These are phyloP conservation scores for Aspergillus aculeatus DNA, from an alignment of 2,329 filamentous ascomycete species.

Conservation along the genomic window DNA sequence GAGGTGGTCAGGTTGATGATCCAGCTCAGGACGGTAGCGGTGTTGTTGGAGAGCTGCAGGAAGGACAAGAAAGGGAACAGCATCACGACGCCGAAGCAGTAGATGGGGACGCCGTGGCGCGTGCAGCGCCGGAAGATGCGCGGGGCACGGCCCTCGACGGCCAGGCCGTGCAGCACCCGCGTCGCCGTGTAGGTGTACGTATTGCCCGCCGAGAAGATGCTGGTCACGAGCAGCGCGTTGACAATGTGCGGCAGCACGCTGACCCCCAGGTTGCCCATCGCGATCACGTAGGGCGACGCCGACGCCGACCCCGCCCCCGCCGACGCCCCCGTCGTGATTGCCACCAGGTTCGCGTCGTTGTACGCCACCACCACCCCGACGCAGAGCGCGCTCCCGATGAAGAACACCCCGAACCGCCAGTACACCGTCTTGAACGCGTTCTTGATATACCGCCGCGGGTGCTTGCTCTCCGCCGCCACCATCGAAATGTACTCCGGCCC, in stretches of 20 bases:
- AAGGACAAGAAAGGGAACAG: slow-evolving; percentile 67
- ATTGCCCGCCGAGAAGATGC: slow-evolving; percentile 66
- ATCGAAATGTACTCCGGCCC: slow-evolving; percentile 60
- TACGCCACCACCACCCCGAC: slow-evolving; percentile 70
- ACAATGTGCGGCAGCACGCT: slow-evolving; percentile 64
- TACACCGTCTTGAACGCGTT: slow-evolving; percentile 74
- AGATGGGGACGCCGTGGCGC: slow-evolving; percentile 63
- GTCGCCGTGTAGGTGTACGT: slow-evolving; percentile 65
- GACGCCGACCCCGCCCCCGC: slow-evolving; percentile 46
- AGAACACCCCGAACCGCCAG: slow-evolving; percentile 72
- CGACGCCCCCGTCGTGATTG: slow-evolving; percentile 26
- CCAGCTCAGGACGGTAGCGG: slow-evolving; percentile 58
- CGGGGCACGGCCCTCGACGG: slow-evolving; percentile 65
- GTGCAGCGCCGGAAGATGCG: slow-evolving; percentile 47
- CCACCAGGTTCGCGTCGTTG: slow-evolving; percentile 57
- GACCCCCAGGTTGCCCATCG: slow-evolving; percentile 65
- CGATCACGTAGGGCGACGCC: slow-evolving; percentile 64
- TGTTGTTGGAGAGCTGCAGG: slow-evolving; percentile 61
- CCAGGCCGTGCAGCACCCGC: slow-evolving; percentile 64
- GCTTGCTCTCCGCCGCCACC: slow-evolving; percentile 66
- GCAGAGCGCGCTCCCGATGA: slow-evolving; percentile 68
- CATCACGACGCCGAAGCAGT: slow-evolving; percentile 63
- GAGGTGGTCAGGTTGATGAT: slow-evolving; percentile 26
- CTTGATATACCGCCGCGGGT: slow-evolving; percentile 67
- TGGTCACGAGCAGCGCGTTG: slow-evolving; percentile 67